Conservation (phyloP, 164 flowering plant genomes). For the Aristolochia fimbriata region DNA sequence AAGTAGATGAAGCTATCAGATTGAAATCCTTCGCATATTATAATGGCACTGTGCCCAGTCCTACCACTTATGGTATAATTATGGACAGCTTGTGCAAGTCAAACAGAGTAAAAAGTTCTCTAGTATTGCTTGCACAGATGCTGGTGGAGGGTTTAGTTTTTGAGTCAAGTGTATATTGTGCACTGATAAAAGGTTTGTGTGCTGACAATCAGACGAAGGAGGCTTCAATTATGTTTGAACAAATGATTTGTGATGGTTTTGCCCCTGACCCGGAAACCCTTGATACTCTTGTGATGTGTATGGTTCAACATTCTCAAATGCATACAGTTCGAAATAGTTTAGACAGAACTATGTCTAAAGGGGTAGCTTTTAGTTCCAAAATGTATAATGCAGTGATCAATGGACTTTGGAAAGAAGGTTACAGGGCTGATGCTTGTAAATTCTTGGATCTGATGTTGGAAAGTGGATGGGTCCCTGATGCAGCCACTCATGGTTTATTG, state of each 20-base stretch:
- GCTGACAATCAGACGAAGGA: slow-evolving; percentile 17
- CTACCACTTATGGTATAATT: slow-evolving; percentile 27
- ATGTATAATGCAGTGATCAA: slow-evolving; percentile 35
- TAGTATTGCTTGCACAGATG: slow-evolving; percentile 40
- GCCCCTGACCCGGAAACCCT: slow-evolving; percentile 37
- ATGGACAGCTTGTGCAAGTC: slow-evolving; percentile 29
- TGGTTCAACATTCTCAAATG: slow-evolving; percentile 35
- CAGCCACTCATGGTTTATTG: slow-evolving; percentile 43
- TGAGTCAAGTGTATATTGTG: slow-evolving; percentile 31
- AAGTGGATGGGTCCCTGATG: slow-evolving; percentile 66
- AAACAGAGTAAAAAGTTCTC: slow-evolving; percentile 12
- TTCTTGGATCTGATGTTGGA: slow-evolving; percentile 65
- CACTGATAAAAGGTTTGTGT: slow-evolving; percentile 33
- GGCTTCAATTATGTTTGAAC: slow-evolving; percentile 29
- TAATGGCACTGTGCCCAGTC: slow-evolving; percentile 26
- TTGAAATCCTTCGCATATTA: slow-evolving; percentile 26
- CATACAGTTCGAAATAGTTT: slow-evolving; percentile 23
- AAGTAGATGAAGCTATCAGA: slow-evolving; percentile 38
- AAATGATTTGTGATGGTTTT: slow-evolving; percentile 40
- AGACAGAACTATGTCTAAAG: slow-evolving; percentile 20
- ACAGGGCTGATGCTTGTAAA: slow-evolving; percentile 27
- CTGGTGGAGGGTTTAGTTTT: slow-evolving; percentile 37
- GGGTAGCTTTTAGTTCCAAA: slow-evolving; percentile 22
- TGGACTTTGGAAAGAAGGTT: slow-evolving; percentile 60
- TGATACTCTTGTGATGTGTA: slow-evolving; percentile 19